Base-by-base conservation (phyloP, 225 moss, liverwort and hornwort genomes). In the Polytrichum formosum region DNA sequence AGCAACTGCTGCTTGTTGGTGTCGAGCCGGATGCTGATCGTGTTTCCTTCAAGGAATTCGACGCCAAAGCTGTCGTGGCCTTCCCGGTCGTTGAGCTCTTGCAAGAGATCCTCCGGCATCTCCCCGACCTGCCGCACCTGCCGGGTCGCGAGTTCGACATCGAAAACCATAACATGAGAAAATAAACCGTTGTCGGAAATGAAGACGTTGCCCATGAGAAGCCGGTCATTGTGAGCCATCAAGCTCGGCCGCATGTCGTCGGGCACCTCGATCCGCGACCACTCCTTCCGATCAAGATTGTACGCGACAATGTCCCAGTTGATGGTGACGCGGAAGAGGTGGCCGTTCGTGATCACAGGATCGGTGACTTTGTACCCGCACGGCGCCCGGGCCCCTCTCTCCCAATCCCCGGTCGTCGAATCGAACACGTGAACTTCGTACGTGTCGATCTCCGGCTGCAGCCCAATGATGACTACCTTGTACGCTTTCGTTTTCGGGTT, bases 231-330 rank as follows among this genome's bases (percentile, higher is more conserved):
- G 7, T 58, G 31, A 27, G 27, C 69, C 30, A 59, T 56, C 69
- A 69, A 59, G 30, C 69, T 30, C 2, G 69, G 69, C 30, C 56
- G 28, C 55, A 69, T 29, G 69, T 69, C 69, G n/a, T 69, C 58
- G 4, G 69, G 58, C 56, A 69, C 69, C 27, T 69, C 69, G 7
- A 69, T 69, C 18, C 69, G 56, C 23, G 69, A 69, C 69, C 69
- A 69, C 28, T 69, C 56, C 20, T 58, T 69, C 28, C 28, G 20
- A 2, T 69, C 69, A 19, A 69, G 29, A 28, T 69, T 58, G 56
- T 69, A 69, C 2, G 69, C 25, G 18, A 69, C 13, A 2, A 69
- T 56, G 30, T 69, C 58, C 69, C 69, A 69, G 58, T 59, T 69
- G 56, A 69, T 59, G 17, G 69, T 56, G 5, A 69, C 58, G 18